Evolutionary conservation across 371 early-diverging fungal species (phyloP).

Genomic region (Nematocida parisii): DNA sequence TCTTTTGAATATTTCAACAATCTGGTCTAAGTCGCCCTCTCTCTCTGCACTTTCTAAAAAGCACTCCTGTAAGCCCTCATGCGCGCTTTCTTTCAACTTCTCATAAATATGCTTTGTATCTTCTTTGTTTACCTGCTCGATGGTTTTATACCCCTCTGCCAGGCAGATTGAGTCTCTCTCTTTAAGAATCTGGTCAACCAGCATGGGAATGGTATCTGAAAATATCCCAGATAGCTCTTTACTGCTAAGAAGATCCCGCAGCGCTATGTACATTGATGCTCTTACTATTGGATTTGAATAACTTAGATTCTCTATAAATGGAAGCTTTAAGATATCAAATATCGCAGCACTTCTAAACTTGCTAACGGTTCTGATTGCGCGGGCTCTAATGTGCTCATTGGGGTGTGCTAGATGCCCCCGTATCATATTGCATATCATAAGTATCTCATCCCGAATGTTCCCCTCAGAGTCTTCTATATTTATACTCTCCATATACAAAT

Average conservation of each 20-base stretch:
- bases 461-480: constrained; percentile 52
- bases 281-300: constrained; percentile 92
- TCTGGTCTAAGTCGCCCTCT: constrained; percentile 4
- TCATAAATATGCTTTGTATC: constrained; percentile 15
- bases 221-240: constrained; percentile 45
- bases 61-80: constrained; percentile 44
- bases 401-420: constrained; percentile 92
- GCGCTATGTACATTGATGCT: constrained; percentile 77
- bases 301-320: constrained; percentile 71
- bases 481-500: constrained; percentile 65
- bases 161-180: constrained; percentile 63
- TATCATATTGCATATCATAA: constrained; percentile 76
- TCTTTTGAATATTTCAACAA: constrained; percentile 49
- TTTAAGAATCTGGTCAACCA: constrained; percentile 47
- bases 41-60: constrained; percentile 44
- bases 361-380: constrained; percentile 85
- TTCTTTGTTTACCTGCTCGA: constrained; percentile 30
- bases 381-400: constrained; percentile 94
- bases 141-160: constrained; percentile 59
- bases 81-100: constrained; percentile 44
- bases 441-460: constrained; percentile 57
- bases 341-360: constrained; percentile 84
- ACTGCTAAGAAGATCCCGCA: constrained; percentile 71
- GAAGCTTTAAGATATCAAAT: constrained; percentile 53
- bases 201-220: constrained; percentile 31